A percentile compares a stretch with the other conserved stretches of the same genome.
These are phyloP conservation scores for Jamesozyma rosinii DNA, from an alignment of 805 yeast species.

Conservation along the genomic window DNA sequence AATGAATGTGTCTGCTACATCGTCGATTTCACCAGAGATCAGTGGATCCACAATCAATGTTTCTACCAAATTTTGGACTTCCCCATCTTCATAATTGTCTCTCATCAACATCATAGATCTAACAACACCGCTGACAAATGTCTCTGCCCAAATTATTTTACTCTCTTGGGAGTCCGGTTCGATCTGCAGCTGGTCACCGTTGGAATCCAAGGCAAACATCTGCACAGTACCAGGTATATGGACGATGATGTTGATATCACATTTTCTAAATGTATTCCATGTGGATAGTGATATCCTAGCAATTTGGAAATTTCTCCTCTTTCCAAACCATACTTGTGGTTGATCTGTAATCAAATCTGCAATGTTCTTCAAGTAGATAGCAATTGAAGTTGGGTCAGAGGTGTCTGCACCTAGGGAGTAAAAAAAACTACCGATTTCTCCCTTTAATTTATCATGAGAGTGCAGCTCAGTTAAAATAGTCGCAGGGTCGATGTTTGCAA, in stretches of 20 bases:
- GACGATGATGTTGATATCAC: constrained; percentile 64
- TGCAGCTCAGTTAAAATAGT: constrained; percentile 17
- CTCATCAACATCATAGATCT: constrained; percentile 45
- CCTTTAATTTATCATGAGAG: constrained; percentile 34
- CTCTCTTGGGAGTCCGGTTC: constrained; percentile 39
- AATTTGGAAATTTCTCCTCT: constrained; percentile 57
- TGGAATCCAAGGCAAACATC: constrained; percentile 31
- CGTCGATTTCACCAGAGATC: constrained; percentile 27
- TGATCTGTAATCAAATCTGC: constrained; percentile 53
- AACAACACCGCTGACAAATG: constrained; percentile 51
- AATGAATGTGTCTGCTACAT: constrained; percentile 26
- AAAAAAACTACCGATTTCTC: constrained; percentile 58
- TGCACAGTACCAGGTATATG: constrained; percentile 70
- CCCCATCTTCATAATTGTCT: constrained; percentile 53
- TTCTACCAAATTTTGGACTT: constrained; percentile 65
- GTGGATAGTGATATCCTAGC: constrained; percentile 62
- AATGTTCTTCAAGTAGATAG: constrained; percentile 60
- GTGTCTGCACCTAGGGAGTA: constrained; percentile 72
- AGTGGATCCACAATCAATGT: constrained; percentile 79
- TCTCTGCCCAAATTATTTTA: constrained; percentile 47
- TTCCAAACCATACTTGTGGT: constrained; percentile 76
- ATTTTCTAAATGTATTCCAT: constrained; percentile 50
- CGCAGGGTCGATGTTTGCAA: constrained; percentile 12
- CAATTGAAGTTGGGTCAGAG: constrained; percentile 66
- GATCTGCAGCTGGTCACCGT: constrained; percentile 24